phyloP scores from a whole-genome alignment of 2,329 filamentous ascomycete genomes.

The Rosellinia necatrix region DNA sequence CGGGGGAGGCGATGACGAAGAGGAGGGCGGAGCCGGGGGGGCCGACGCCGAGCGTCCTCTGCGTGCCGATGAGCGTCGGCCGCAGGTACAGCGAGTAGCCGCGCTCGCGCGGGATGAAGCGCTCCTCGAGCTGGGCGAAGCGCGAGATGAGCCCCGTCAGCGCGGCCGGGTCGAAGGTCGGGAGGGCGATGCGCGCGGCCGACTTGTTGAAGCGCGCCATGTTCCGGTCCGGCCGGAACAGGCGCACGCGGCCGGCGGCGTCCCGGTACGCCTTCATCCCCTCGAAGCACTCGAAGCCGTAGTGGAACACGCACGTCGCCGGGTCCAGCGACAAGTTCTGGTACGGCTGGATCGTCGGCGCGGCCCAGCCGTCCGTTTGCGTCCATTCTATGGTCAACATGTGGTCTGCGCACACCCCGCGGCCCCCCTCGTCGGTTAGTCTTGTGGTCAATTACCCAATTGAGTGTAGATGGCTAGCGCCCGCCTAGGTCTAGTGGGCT shows the following conservation, averaged over 20 bases:
- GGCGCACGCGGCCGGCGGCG: slow-evolving; percentile 72
- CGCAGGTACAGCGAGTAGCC: slow-evolving; percentile 96
- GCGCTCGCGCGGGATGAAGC: slow-evolving; percentile 84
- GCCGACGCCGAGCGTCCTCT: slow-evolving; percentile 89
- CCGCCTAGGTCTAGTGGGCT: no score
- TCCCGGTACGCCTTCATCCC: slow-evolving; percentile 99
- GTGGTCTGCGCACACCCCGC: no score
- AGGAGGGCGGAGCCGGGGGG: slow-evolving; percentile 90
- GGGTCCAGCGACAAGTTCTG: slow-evolving; percentile 97
- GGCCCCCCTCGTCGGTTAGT: no score
- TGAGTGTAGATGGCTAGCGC: no score
- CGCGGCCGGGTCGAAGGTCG: slow-evolving; percentile 75
- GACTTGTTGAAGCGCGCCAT: slow-evolving; percentile 95
- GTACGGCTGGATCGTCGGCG: slow-evolving; percentile 86
- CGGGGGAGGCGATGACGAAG: slow-evolving; percentile 93
- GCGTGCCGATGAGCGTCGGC: slow-evolving; percentile 96
- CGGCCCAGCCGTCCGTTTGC: slow-evolving; percentile 78
- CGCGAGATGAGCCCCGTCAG: slow-evolving; percentile 82
- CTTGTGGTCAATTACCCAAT: no score
- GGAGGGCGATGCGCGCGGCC: slow-evolving; percentile 86
- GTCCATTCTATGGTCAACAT: slow-evolving; percentile 98
- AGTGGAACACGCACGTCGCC: slow-evolving; percentile 96
- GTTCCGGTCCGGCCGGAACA: slow-evolving; percentile 96
- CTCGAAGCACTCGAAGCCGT: slow-evolving; percentile 97
- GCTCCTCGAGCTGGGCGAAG: slow-evolving; percentile 79